phyloP scores from a whole-genome alignment of 2,329 filamentous ascomycete genomes.

The Microascus cirrosus region DNA sequence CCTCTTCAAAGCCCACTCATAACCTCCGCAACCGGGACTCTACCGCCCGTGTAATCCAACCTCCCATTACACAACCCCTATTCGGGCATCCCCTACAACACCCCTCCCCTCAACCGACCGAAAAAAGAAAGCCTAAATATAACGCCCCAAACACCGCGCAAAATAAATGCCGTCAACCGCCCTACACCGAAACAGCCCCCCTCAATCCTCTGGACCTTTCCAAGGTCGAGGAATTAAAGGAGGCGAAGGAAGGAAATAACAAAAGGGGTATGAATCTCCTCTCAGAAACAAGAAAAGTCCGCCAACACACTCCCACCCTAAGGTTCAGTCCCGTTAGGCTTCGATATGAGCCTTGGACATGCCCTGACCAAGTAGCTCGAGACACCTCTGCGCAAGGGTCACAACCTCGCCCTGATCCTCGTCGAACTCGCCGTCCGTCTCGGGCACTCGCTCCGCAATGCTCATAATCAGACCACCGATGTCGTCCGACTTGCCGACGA shows the following conservation, averaged over 20 bases:
- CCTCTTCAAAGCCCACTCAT: no score
- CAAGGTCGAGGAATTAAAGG: neutral
- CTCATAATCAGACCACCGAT: constrained; percentile 85
- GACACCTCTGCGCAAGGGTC: constrained; percentile 76
- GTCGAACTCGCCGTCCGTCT: constrained; percentile 74
- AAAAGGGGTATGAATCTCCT: neutral
- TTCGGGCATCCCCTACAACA: neutral
- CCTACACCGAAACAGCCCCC: neutral
- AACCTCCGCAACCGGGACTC: no score
- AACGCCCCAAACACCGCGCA: constrained; percentile 5
- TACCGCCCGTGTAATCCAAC: neutral
- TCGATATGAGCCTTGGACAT: constrained; percentile 74
- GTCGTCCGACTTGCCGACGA: constrained; percentile 82
- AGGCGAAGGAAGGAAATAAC: neutral
- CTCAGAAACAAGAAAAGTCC: neutral
- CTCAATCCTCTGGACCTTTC: neutral
- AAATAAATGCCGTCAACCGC: neutral
- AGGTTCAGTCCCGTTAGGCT: constrained; percentile 35
- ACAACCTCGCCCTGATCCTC: constrained; percentile 92
- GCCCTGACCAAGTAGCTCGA: constrained; percentile 72
- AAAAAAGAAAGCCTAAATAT: neutral
- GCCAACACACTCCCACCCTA: neutral
- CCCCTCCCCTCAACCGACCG: neutral
- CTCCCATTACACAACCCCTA: neutral
- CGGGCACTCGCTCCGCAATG: constrained; percentile 75